Percentiles rank a stretch among this genome's conserved stretches.
Evolutionary conservation across 768 basidiomycete species (phyloP).

Genomic region (Calocybe cyanea): DNA sequence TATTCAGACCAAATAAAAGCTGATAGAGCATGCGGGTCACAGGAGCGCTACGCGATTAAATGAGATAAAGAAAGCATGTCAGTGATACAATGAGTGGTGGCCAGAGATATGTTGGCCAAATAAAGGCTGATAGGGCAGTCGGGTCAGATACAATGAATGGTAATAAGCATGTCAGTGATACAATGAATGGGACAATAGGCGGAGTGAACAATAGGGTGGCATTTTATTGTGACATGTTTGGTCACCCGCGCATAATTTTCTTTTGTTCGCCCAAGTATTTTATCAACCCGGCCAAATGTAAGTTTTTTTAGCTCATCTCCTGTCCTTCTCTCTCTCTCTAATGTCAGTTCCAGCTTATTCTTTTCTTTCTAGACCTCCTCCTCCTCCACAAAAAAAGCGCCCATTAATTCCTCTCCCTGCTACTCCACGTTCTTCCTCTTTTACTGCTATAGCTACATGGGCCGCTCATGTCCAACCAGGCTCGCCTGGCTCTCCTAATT

Average conservation of each 20-base stretch:
- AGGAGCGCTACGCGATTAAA: too few species aligned
- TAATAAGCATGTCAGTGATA: too few species aligned
- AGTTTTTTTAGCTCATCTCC: conserved; percentile 6
- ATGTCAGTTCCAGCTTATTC: conserved; percentile 24
- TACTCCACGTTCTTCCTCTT: conserved; percentile 37
- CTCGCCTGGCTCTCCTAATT: conserved; percentile 47
- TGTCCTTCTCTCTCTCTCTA: conserved; percentile 2
- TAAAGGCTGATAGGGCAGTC: too few species aligned
- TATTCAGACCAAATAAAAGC: too few species aligned
- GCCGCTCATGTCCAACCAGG: conserved; percentile 66
- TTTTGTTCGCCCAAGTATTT: conserved; percentile 5
- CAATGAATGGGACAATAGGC: too few species aligned
- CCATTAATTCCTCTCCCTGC: conserved; percentile 27
- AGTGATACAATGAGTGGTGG: too few species aligned
- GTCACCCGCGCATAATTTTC: background rate
- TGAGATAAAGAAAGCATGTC: too few species aligned
- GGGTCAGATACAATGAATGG: too few species aligned
- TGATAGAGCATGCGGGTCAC: too few species aligned
- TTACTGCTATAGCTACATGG: conserved; percentile 56
- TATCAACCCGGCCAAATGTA: too few species aligned
- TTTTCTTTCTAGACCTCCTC: conserved; percentile 42
- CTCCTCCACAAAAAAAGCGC: conserved; percentile 34
- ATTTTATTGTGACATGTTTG: conserved; percentile 3
- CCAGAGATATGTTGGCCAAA: too few species aligned
- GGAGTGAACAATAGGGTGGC: too few species aligned